Evolutionary conservation across 768 basidiomycete genomes (phyloP).

Genomic region (Kwoniella heveanensis): DNA sequence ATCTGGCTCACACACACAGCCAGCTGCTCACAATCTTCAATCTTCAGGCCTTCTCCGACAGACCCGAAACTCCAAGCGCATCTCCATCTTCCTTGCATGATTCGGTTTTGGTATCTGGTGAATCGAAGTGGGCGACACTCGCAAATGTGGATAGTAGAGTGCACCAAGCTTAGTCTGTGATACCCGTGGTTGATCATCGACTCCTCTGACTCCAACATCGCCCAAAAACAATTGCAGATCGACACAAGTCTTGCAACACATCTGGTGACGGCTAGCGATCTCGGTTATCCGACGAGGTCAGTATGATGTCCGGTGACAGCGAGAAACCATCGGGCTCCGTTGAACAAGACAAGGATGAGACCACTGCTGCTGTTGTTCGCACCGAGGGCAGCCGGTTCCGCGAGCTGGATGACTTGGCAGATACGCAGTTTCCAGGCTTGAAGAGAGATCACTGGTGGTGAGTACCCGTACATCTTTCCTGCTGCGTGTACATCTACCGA

Average conservation of each 20-base stretch:
- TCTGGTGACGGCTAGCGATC: too few relatives aligned
- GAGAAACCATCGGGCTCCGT: neutral
- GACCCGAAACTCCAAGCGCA: neutral
- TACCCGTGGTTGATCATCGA: too few relatives aligned
- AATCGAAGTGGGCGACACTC: too few relatives aligned
- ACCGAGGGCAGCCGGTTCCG: constrained; percentile 2
- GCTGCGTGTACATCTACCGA: neutral
- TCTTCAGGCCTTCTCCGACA: neutral
- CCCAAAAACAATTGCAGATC: too few relatives aligned
- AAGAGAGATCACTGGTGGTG: constrained; percentile 42
- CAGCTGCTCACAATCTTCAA: neutral
- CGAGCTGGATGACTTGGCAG: constrained; percentile 25
- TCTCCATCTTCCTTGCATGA: too few relatives aligned
- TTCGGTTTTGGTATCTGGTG: too few relatives aligned
- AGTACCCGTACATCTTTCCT: constrained; percentile 1
- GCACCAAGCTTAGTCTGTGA: too few relatives aligned
- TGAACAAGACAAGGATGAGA: neutral
- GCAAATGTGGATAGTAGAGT: too few relatives aligned
- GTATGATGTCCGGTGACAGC: too few relatives aligned
- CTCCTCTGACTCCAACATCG: too few relatives aligned
- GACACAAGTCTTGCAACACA: too few relatives aligned
- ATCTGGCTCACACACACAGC: neutral
- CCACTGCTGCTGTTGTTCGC: neutral
- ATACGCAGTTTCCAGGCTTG: constrained; percentile 31
- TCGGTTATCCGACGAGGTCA: too few relatives aligned